These are phyloP conservation scores for Tubosaeta sp. DNA, from an alignment of 768 basidiomycete genomes.

Conservation along the genomic window DNA sequence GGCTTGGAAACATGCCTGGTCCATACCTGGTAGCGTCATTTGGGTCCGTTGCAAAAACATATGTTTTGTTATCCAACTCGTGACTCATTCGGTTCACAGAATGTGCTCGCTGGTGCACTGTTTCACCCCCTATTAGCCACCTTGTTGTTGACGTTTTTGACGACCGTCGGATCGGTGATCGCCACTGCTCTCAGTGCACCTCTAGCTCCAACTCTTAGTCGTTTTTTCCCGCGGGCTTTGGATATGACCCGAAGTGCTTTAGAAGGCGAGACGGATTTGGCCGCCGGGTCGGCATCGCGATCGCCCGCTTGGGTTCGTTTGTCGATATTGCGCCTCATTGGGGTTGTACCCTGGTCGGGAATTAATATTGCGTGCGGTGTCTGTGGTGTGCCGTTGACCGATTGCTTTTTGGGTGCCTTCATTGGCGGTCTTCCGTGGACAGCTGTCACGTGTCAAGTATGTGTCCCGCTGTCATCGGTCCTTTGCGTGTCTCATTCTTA, in stretches of 20 bases:
- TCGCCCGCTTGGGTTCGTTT: conserved; percentile 75
- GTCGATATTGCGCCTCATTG: conserved; percentile 83
- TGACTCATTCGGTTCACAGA: conserved; percentile 43
- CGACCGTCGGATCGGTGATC: conserved; percentile 79
- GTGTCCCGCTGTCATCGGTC: conserved; percentile 23
- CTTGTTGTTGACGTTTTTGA: conserved; percentile 75
- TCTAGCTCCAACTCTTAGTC: conserved; percentile 76
- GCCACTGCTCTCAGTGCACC: conserved; percentile 80
- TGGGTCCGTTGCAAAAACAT: conserved; percentile 52
- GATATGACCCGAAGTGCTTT: conserved; percentile 80
- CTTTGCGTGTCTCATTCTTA: conserved; percentile 11
- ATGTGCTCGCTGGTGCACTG: conserved; percentile 84
- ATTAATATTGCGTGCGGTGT: conserved; percentile 97
- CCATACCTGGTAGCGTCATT: conserved; percentile 89
- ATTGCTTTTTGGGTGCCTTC: conserved; percentile 78
- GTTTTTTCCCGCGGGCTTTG: conserved; percentile 78
- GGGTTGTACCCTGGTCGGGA: conserved; percentile 94
- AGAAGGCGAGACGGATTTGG: conserved; percentile 55
- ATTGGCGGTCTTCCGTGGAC: conserved; percentile 88
- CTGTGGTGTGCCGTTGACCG: conserved; percentile 69
- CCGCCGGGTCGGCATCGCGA: conserved; percentile 33
- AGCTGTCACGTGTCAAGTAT: conserved; percentile 84
- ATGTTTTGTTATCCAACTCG: not conserved
- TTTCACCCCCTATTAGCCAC: conserved; percentile 83
- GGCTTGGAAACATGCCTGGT: conserved; percentile 97